Conservation (phyloP, 495 filamentous ascomycete species). For the Lasiosphaeria miniovina region DNA sequence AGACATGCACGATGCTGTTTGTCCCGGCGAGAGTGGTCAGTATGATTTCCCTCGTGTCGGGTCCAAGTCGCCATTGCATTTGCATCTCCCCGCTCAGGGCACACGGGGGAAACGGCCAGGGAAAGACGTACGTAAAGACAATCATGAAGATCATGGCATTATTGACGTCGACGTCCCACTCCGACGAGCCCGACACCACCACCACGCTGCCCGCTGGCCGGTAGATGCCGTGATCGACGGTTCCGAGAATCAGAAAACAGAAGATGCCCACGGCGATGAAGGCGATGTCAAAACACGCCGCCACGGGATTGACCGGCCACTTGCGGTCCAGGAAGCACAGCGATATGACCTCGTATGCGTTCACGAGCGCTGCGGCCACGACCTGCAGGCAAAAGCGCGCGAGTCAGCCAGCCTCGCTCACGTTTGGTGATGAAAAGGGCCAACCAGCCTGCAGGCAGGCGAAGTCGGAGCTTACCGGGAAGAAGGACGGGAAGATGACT, state of each 20-base stretch:
- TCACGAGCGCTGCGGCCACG: conserved; percentile 9
- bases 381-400: conserved; percentile 9
- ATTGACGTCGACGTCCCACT: conserved; percentile 21
- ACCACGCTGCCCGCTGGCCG: background rate
- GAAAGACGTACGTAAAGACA: conserved; percentile 23
- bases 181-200: background rate
- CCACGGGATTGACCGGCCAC: conserved; percentile 23
- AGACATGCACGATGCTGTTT: conserved; percentile 21
- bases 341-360: conserved; percentile 23
- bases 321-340: conserved; percentile 15
- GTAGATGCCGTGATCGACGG: conserved; percentile 8
- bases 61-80: background rate
- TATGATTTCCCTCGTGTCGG: too few species aligned
- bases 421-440: too few species aligned
- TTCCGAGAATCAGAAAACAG: conserved; percentile 25
- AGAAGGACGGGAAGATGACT: conserved; percentile 27
- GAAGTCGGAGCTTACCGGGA: conserved; percentile 17
- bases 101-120: too few species aligned
- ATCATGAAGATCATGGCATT: conserved; percentile 32
- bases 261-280: conserved; percentile 21
- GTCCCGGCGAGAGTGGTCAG: too few species aligned
- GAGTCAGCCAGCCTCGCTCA: background rate
- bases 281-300: conserved; percentile 19
- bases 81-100: background rate
- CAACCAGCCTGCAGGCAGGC: background rate